Evolutionary conservation across 495 filamentous ascomycete genomes (phyloP).

Genomic region (Penicillium tannophilum): DNA sequence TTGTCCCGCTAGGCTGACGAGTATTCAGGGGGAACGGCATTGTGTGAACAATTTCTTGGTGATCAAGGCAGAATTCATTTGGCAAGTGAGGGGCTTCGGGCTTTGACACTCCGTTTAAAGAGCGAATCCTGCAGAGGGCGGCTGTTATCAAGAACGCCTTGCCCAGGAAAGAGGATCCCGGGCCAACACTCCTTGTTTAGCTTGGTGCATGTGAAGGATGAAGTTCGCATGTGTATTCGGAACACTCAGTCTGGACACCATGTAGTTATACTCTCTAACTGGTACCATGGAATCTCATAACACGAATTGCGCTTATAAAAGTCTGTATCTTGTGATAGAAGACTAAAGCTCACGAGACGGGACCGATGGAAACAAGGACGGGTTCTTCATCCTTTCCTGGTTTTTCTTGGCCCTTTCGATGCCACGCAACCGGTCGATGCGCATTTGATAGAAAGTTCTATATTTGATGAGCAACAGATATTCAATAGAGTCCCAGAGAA

Average conservation of each 20-base stretch:
- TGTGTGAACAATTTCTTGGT: background rate
- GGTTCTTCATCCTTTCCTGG: conserved; percentile 76
- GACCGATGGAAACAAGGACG: conserved; percentile 79
- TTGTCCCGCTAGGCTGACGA: background rate
- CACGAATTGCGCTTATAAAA: background rate
- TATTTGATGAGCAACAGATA: conserved; percentile 7
- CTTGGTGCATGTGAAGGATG: background rate
- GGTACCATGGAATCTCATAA: background rate
- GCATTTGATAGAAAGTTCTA: conserved; percentile 85
- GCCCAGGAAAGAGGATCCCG: background rate
- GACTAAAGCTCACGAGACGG: conserved; percentile 64
- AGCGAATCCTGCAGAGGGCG: background rate
- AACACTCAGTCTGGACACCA: background rate
- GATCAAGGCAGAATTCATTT: background rate
- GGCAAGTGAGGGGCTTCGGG: background rate
- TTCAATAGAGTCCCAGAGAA: background rate
- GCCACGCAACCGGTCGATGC: conserved; percentile 75
- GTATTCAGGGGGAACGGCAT: background rate
- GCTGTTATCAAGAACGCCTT: background rate
- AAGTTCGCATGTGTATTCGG: background rate
- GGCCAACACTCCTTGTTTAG: background rate
- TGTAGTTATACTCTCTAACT: background rate
- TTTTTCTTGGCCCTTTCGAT: conserved; percentile 80
- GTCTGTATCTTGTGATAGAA: background rate
- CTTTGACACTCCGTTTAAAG: background rate